These are phyloP conservation scores for Mycena vitilis DNA, from an alignment of 768 basidiomycete species.

Conservation along the genomic window DNA sequence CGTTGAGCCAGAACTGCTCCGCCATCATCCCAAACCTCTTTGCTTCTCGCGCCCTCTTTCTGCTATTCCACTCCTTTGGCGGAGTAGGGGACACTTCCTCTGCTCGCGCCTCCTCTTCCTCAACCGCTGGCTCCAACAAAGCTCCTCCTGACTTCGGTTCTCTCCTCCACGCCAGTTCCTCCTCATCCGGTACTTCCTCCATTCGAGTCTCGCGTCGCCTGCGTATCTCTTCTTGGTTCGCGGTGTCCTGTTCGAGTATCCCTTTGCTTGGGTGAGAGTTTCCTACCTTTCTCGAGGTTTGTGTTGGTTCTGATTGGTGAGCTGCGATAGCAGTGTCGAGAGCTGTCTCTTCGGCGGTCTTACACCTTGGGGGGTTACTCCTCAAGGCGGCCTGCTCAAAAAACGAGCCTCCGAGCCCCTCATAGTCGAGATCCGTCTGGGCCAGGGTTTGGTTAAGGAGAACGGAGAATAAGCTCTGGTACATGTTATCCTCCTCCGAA, in stretches of 20 bases:
- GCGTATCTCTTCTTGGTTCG: not conserved
- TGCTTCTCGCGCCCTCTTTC: not conserved
- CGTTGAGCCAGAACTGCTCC: conserved; percentile 8
- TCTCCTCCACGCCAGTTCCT: no score
- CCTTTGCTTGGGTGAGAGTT: no score
- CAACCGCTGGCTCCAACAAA: not conserved
- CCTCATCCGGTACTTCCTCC: not conserved
- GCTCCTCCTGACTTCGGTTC: not conserved
- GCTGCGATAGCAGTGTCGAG: no score
- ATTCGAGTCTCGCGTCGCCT: not conserved
- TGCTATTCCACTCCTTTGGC: not conserved
- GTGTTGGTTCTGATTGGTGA: no score
- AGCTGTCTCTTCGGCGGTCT: not conserved
- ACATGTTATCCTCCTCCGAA: conserved; percentile 6
- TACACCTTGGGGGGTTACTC: not conserved
- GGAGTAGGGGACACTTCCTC: no score
- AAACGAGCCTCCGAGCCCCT: not conserved
- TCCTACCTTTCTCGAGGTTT: no score
- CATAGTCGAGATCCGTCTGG: not conserved
- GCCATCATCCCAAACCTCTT: not conserved
- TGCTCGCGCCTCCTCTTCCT: no score
- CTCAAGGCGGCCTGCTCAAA: conserved; percentile 9
- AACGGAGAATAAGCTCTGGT: not conserved
- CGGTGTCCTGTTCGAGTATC: not conserved
- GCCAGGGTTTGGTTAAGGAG: conserved; percentile 10